These are phyloP conservation scores for Talaromyces sp. DNA, from an alignment of 2,329 filamentous ascomycete species.

Conservation along the genomic window DNA sequence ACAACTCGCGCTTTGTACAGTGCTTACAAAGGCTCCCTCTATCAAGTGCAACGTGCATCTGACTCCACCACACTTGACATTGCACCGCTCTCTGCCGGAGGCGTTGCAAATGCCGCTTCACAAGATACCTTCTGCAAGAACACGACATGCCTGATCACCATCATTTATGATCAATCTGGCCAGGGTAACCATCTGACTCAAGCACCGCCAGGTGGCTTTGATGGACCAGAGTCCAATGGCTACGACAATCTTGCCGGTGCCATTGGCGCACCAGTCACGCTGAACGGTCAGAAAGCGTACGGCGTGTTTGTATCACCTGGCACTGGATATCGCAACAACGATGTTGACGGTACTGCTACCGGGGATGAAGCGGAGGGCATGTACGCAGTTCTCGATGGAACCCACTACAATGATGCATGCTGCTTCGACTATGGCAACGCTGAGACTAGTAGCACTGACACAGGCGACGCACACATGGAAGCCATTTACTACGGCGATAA, in stretches of 20 bases:
- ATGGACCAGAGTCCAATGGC: conserved; percentile 60
- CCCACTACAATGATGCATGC: conserved; percentile 37
- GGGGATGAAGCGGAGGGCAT: conserved; percentile 54
- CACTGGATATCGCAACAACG: conserved; percentile 66
- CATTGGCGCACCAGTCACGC: conserved; percentile 62
- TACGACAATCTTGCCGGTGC: conserved; percentile 65
- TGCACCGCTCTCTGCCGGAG: conserved; percentile 58
- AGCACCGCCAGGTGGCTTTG: conserved; percentile 61
- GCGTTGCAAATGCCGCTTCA: conserved; percentile 62
- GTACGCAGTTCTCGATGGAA: conserved; percentile 39
- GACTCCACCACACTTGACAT: conserved; percentile 53
- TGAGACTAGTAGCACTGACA: conserved; percentile 55
- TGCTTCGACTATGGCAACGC: conserved; percentile 62
- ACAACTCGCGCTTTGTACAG: conserved; percentile 66
- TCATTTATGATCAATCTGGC: conserved; percentile 69
- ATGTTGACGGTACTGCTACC: conserved; percentile 54
- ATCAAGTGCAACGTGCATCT: conserved; percentile 62
- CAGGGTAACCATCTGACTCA: conserved; percentile 64
- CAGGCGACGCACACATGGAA: conserved; percentile 69
- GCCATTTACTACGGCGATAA: conserved; percentile 65
- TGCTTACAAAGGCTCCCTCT: conserved; percentile 57
- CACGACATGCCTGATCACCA: conserved; percentile 65
- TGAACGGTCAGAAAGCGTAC: conserved; percentile 65
- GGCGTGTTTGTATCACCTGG: conserved; percentile 65
- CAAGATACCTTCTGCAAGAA: conserved; percentile 64